Percentiles rank a stretch among this genome's conserved stretches.
phyloP scores from a whole-genome alignment of 495 filamentous ascomycete genomes.

The Podospora sp. region DNA sequence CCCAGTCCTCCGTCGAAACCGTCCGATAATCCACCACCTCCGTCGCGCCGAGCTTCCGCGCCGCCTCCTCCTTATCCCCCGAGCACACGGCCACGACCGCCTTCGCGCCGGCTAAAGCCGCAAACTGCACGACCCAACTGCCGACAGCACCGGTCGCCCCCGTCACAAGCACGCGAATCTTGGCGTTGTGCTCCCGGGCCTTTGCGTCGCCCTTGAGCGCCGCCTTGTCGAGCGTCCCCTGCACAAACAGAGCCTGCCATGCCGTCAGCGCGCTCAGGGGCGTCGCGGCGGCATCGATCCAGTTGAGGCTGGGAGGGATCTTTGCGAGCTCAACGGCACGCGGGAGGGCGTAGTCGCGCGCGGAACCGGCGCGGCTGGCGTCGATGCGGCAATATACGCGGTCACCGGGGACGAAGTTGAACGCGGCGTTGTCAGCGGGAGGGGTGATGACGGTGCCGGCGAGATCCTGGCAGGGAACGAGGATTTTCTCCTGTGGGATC shows the following conservation, averaged over 20 bases:
- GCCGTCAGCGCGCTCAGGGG: slow-evolving; percentile 65
- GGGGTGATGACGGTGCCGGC: slow-evolving; percentile 44
- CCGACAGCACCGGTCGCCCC: slow-evolving; percentile 65
- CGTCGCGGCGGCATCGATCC: slow-evolving; percentile 56
- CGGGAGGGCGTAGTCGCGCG: slow-evolving; percentile 57
- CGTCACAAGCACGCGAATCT: slow-evolving; percentile 64
- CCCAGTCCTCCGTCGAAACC: slow-evolving; percentile 48
- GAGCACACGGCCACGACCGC: slow-evolving; percentile 62
- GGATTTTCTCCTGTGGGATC: slow-evolving; percentile 42
- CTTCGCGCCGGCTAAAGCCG: slow-evolving; percentile 53
- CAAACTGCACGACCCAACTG: slow-evolving; percentile 60
- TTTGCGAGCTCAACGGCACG: slow-evolving; percentile 40
- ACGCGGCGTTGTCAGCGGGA: slow-evolving; percentile 44
- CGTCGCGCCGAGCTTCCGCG: slow-evolving; percentile 62
- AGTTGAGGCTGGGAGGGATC: slow-evolving; percentile 56
- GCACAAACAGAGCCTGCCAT: slow-evolving; percentile 60
- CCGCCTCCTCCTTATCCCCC: slow-evolving; percentile 56
- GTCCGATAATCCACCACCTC: slow-evolving; percentile 69
- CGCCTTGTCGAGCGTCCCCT: slow-evolving; percentile 30
- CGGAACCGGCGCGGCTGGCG: slow-evolving; percentile 53
- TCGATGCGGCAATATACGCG: slow-evolving; percentile 58
- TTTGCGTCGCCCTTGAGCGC: slow-evolving; percentile 34
- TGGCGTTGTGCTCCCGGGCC: slow-evolving; percentile 53
- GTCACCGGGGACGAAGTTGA: slow-evolving; percentile 56
- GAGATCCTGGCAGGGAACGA: slow-evolving; percentile 59